phyloP scores from a whole-genome alignment of 805 yeast genomes.

The Kazachstania psychrophila region DNA sequence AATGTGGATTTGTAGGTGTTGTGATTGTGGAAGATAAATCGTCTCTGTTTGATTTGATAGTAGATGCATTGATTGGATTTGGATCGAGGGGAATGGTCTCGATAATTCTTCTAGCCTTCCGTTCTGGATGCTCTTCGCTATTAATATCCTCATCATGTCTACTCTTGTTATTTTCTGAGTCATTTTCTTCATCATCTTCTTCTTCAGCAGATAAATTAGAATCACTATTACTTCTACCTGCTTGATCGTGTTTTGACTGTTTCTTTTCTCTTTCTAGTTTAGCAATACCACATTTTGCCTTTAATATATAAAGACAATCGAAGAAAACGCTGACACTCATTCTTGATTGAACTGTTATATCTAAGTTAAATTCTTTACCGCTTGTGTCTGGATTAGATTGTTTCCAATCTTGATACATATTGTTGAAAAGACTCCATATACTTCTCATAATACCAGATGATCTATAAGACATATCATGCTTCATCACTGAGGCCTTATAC shows the following conservation, averaged over 20 bases:
- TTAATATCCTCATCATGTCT: constrained; percentile 33
- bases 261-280: constrained; percentile 37
- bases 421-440: constrained; percentile 80
- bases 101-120: constrained; percentile 64
- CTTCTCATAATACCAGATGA: constrained; percentile 90
- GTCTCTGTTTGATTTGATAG: constrained; percentile 6
- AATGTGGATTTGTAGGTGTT: neutral
- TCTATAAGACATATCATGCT: constrained; percentile 87
- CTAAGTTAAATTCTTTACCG: constrained; percentile 28
- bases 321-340: constrained; percentile 91
- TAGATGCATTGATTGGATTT: constrained; percentile 47
- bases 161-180: constrained; percentile 3
- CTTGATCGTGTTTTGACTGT: neutral
- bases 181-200: constrained; percentile 31
- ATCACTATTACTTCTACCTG: constrained; percentile 8
- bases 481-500: constrained; percentile 71
- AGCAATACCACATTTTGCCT: constrained; percentile 84
- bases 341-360: constrained; percentile 62
- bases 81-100: constrained; percentile 78
- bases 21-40: constrained; percentile 1
- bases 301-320: constrained; percentile 74
- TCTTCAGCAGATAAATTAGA: constrained; percentile 24
- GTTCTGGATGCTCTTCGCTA: constrained; percentile 52
- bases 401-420: constrained; percentile 48
- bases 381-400: constrained; percentile 10